Conservation (phyloP, 306 rosid genomes). For the Parietaria judaica region DNA sequence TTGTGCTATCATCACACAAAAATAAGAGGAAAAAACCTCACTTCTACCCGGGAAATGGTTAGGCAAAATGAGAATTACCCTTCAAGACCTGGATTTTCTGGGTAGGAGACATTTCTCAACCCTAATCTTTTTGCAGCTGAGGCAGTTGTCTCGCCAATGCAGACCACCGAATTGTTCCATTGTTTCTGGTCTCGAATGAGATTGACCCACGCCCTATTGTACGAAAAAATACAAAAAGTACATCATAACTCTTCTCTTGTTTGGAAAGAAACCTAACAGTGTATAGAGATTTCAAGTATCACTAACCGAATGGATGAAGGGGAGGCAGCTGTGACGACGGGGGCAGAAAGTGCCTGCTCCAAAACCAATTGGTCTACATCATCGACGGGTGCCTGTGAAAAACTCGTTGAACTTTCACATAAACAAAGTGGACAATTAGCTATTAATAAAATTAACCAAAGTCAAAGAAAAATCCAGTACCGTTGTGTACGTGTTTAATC, state of each 20-base stretch:
- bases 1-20: too few species aligned
- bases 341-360: constrained; percentile 64
- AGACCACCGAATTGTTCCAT: constrained; percentile 71
- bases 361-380: constrained; percentile 49
- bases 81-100: constrained; percentile 79
- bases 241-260: background rate
- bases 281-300: background rate
- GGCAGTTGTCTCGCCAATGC: constrained; percentile 98
- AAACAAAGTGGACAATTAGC: constrained; percentile 11
- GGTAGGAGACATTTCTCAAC: constrained; percentile 65
- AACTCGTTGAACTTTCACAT: constrained; percentile 14
- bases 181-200: constrained; percentile 43
- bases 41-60: constrained; percentile 5
- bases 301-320: constrained; percentile 84
- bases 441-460: constrained; percentile 1
- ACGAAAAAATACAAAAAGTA: constrained; percentile 3
- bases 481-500: constrained; percentile 92
- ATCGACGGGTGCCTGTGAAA: constrained; percentile 69
- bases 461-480: constrained; percentile 36
- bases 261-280: background rate
- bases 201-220: constrained; percentile 81
- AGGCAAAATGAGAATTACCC: constrained; percentile 46
- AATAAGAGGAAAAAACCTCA: background rate
- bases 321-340: constrained; percentile 90
- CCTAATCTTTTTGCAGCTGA: constrained; percentile 65